Conservation (phyloP, 202 grass and related monocot species). For the Cymbopogon flexuosus region DNA sequence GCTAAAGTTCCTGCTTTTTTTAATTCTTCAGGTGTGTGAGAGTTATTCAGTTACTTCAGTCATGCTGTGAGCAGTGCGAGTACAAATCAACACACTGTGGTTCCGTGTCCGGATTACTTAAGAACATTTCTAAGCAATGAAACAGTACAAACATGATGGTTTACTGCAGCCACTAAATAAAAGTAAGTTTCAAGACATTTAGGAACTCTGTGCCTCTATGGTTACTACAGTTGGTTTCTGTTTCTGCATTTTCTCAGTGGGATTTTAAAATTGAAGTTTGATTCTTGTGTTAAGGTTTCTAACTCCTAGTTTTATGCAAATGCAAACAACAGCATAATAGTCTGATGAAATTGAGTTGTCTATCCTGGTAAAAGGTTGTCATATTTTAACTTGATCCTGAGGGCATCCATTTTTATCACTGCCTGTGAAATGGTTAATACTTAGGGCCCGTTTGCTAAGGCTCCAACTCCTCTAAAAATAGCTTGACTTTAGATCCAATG, state of each 20-base stretch:
- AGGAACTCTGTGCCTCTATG: not conserved
- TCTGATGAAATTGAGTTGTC: not conserved
- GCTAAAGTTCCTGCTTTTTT: not conserved
- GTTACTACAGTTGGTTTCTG: not conserved
- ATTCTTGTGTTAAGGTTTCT: not conserved
- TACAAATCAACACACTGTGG: slow-evolving; percentile 90
- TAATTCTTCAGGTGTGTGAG: slow-evolving; percentile 63
- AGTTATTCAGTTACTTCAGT: slow-evolving; percentile 75
- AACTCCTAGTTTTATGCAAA: slow-evolving; percentile 2
- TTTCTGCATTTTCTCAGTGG: not conserved
- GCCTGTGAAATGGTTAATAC: not conserved
- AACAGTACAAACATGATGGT: slow-evolving; percentile 14
- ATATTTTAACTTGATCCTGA: not conserved
- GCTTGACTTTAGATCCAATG: too few relatives aligned
- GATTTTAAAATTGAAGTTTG: not conserved
- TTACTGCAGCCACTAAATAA: slow-evolving; percentile 20
- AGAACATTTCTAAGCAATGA: slow-evolving; percentile 61
- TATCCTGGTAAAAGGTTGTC: not conserved
- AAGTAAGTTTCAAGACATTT: slow-evolving; percentile 12
- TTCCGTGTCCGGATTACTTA: slow-evolving; percentile 65
- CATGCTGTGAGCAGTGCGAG: slow-evolving; percentile 82
- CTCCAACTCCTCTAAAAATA: too few relatives aligned
- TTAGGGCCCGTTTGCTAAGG: not conserved
- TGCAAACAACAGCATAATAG: not conserved
- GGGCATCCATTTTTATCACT: not conserved